phyloP scores from a whole-genome alignment of 441 rosid species.

The Metrosideros polymorpha region DNA sequence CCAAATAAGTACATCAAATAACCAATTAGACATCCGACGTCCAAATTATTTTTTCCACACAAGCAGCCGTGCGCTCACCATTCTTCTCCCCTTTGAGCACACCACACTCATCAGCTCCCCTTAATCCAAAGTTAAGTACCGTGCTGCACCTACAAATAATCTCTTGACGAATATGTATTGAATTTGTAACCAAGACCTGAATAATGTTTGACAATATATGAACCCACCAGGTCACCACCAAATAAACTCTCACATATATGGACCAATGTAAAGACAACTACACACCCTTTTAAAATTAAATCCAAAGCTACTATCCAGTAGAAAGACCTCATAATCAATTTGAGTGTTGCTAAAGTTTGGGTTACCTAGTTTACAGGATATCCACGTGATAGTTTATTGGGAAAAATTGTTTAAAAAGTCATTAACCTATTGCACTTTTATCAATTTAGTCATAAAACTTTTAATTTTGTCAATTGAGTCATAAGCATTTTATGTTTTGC shows the following conservation, averaged over 20 bases:
- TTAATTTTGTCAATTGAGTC: too few species aligned
- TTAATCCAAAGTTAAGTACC: background rate
- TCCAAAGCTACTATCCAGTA: background rate
- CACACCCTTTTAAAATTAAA: background rate
- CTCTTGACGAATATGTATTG: too few species aligned
- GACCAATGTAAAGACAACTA: background rate
- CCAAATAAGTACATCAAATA: background rate
- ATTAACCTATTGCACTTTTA: too few species aligned
- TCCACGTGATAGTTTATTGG: background rate
- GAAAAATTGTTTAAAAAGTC: too few species aligned
- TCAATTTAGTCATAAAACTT: too few species aligned
- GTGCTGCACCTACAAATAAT: background rate
- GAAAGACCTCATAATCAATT: background rate
- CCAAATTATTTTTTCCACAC: background rate
- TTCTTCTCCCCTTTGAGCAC: background rate
- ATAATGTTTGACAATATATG: too few species aligned
- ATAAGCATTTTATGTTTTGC: too few species aligned
- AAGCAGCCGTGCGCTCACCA: background rate
- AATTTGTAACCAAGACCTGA: too few species aligned
- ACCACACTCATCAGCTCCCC: background rate
- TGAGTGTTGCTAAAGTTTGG: background rate
- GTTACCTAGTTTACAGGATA: background rate
- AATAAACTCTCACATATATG: background rate
- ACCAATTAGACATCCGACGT: background rate
- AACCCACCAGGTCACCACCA: too few species aligned